A percentile compares a stretch with the other conserved stretches of the same genome.
Evolutionary conservation across 2,329 filamentous ascomycete species (phyloP).

Genomic region (Trichoderma sp.): DNA sequence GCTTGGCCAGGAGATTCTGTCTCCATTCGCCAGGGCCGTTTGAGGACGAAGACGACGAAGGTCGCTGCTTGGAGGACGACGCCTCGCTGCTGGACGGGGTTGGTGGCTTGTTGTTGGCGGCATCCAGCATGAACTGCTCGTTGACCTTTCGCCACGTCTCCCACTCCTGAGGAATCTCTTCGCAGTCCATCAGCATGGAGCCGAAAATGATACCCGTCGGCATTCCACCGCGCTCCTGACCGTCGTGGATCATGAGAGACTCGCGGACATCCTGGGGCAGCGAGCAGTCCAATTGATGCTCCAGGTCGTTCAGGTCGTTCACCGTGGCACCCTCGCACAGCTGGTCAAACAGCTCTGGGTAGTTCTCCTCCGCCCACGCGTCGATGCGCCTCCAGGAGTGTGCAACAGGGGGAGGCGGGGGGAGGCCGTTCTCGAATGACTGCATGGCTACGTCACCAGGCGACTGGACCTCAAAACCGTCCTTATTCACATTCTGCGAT

Average conservation of each 20-base stretch:
- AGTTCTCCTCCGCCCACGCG: constrained; percentile 90
- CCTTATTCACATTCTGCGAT: constrained; percentile 66
- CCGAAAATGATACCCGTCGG: constrained; percentile 93
- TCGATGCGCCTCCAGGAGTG: constrained; percentile 97
- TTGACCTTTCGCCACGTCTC: constrained; percentile 95
- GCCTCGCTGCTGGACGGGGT: constrained; percentile 65
- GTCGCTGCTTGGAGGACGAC: constrained; percentile 66
- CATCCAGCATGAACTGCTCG: constrained; percentile 76
- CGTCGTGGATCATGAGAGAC: constrained; percentile 87
- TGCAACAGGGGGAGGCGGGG: constrained; percentile 80
- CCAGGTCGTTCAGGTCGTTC: constrained; percentile 95
- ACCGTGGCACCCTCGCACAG: constrained; percentile 86
- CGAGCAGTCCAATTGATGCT: constrained; percentile 93
- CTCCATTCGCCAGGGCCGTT: constrained; percentile 71
- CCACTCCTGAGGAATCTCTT: constrained; percentile 98
- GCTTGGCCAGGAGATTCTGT: constrained; percentile 78
- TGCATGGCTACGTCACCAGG: constrained; percentile 94
- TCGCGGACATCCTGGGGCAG: constrained; percentile 92
- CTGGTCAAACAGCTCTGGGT: constrained; percentile 91
- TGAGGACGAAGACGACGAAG: constrained; percentile 48
- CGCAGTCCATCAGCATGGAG: constrained; percentile 94
- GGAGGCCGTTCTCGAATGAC: constrained; percentile 86
- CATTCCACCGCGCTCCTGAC: constrained; percentile 89
- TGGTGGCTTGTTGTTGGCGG: constrained; percentile 59
- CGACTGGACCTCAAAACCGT: constrained; percentile 70